Percentiles rank a stretch among this genome's conserved stretches.
These are phyloP conservation scores for Lentithecium fluviatile DNA, from an alignment of 495 filamentous ascomycete species.

Conservation along the genomic window DNA sequence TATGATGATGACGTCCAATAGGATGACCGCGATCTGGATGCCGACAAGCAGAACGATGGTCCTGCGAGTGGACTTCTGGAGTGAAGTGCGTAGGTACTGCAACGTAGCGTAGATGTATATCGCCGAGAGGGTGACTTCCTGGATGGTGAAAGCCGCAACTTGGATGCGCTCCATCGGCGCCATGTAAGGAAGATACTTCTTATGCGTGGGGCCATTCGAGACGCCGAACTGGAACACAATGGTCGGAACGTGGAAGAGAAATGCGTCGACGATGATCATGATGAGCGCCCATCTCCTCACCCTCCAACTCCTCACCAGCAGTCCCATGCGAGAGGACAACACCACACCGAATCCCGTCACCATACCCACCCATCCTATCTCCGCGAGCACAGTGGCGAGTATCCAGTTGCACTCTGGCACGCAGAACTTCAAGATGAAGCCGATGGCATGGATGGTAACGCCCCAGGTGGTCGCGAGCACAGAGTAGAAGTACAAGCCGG, in stretches of 20 bases:
- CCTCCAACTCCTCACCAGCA: background rate
- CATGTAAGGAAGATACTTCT: slow-evolving; percentile 1
- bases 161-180: background rate
- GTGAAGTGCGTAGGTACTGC: background rate
- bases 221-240: background rate
- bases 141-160: background rate
- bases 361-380: background rate
- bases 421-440: background rate
- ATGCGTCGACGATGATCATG: slow-evolving; percentile 1
- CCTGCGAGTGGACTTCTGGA: background rate
- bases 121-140: background rate
- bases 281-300: background rate
- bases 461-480: background rate
- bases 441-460: background rate
- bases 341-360: background rate
- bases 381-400: background rate
- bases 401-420: background rate
- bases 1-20: background rate
- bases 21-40: background rate
- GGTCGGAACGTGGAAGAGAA: background rate
- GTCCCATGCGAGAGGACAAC: background rate
- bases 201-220: slow-evolving; percentile 4
- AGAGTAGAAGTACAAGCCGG: background rate
- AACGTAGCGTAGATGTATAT: background rate
- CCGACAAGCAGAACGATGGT: background rate